Evolutionary conservation across 2,329 filamentous ascomycete species (phyloP), one percentile per base, ranked within the genome.

Genomic region (Pseudogymnoascus sp.): DNA sequence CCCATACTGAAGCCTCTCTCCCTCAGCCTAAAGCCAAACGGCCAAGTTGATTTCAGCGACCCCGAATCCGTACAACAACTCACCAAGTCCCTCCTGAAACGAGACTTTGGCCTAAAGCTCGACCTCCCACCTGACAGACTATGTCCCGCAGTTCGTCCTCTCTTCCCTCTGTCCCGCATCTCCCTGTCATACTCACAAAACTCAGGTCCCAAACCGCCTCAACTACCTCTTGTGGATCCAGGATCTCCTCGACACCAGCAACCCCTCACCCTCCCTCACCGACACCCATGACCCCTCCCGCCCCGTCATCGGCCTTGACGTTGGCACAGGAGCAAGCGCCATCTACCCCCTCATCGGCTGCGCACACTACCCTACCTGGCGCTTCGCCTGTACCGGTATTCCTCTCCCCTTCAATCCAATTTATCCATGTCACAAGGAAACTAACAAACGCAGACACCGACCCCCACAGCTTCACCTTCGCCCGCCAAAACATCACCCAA

Each of bases 191-290:
- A 25, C 51, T 64, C 16, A 36, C 54, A 60, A 16, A 62, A 41
- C 8, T 2, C 31, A 83, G 83, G 80, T 85, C 1, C 81, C 83
- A 0, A 85, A 84, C 66, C 86, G 92, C 61, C 88, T 96, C 75
- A 95, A 93, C 72, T 99, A 99, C 74, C 85, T 98, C 19, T 79
- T 93, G 7, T 98, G 93, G 92, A 79, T 98, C 1, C 92, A 96
- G 71, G 81, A 83, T 2, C 82, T 99, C 0, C 73, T 98, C 6
- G 92, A 96, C 71, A 87, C 85, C 0, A 89, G 87, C 0, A 77
- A 78, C 8, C 76, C 78, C 14, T 70, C 13, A 36, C 76, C 64
- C 77, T 61, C 64, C 1, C 73, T 79, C 66, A 70, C 70, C 6
- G 77, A 81, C 54, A 79, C 78, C 0, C 88, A 85, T 68, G 79